Conservation (phyloP, 2,329 filamentous ascomycete genomes). For the Trichoderma sp. region DNA sequence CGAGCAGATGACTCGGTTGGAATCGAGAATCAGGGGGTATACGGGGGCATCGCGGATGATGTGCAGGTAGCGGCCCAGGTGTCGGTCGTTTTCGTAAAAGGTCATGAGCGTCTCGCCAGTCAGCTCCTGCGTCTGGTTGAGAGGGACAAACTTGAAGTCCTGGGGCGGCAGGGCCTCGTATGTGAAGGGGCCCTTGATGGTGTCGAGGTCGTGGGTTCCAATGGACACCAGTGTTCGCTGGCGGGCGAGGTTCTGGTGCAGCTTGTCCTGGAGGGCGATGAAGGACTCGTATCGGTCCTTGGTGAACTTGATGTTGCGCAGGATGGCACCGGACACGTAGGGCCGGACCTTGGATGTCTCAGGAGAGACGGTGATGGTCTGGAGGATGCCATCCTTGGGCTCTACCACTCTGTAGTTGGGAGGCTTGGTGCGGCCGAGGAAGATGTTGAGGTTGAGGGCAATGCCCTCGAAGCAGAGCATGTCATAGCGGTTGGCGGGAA, state of each 20-base stretch:
- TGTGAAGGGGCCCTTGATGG: slow-evolving; percentile 88
- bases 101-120: slow-evolving; percentile 84
- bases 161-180: slow-evolving; percentile 92
- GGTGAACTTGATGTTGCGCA: slow-evolving; percentile 89
- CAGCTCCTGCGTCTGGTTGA: slow-evolving; percentile 92
- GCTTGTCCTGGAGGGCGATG: slow-evolving; percentile 95
- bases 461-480: slow-evolving; percentile 98
- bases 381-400: slow-evolving; percentile 69
- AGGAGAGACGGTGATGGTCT: slow-evolving; percentile 77
- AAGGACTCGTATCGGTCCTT: slow-evolving; percentile 92
- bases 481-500: slow-evolving; percentile 90
- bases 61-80: slow-evolving; percentile 84
- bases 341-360: slow-evolving; percentile 77
- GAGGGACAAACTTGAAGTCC: slow-evolving; percentile 83
- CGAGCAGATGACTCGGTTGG: slow-evolving; percentile 82
- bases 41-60: slow-evolving; percentile 93
- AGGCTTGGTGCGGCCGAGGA: slow-evolving; percentile 70
- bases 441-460: slow-evolving; percentile 92
- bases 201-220: slow-evolving; percentile 94
- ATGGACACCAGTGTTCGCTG: slow-evolving; percentile 94
- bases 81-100: slow-evolving; percentile 93
- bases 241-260: slow-evolving; percentile 92
- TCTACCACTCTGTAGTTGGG: slow-evolving; percentile 78
- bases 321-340: slow-evolving; percentile 82
- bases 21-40: slow-evolving; percentile 94